phyloP scores from a whole-genome alignment of 2,329 filamentous ascomycete species.

The Fusarium beomiforme region DNA sequence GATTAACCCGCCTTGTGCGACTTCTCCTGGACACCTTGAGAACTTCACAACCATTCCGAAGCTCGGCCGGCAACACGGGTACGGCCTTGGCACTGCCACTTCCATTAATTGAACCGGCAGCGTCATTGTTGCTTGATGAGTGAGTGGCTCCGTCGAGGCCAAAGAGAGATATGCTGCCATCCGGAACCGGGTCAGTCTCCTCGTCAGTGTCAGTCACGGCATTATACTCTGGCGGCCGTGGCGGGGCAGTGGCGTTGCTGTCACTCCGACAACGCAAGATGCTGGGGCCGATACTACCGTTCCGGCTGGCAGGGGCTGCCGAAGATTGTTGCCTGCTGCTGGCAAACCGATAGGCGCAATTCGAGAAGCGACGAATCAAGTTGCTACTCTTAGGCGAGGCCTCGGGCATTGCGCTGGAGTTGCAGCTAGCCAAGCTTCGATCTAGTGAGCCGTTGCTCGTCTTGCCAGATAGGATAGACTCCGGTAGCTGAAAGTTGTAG shows the following conservation, averaged over 20 bases:
- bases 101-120: conserved; percentile 57
- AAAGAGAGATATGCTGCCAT: conserved; percentile 49
- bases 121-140: conserved; percentile 60
- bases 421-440: conserved; percentile 55
- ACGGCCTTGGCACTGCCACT: conserved; percentile 61
- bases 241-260: conserved; percentile 75
- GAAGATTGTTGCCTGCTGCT: conserved; percentile 80
- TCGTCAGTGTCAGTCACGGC: conserved; percentile 62
- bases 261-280: conserved; percentile 89
- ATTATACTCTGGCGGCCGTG: conserved; percentile 56
- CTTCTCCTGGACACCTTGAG: conserved; percentile 88
- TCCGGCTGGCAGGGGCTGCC: conserved; percentile 78
- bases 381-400: conserved; percentile 56
- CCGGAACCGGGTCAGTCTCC: conserved; percentile 53
- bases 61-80: conserved; percentile 78
- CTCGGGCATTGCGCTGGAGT: conserved; percentile 61
- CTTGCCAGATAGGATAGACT: conserved; percentile 71
- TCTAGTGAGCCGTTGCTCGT: conserved; percentile 68
- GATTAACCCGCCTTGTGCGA: conserved; percentile 71
- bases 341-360: conserved; percentile 77
- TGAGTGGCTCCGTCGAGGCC: conserved; percentile 54
- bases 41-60: conserved; percentile 82
- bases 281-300: conserved; percentile 88
- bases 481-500: conserved; percentile 74
- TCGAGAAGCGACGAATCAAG: conserved; percentile 86